Evolutionary conservation across 495 filamentous ascomycete genomes (phyloP).

Genomic region (Trichoderma erinaceum): DNA sequence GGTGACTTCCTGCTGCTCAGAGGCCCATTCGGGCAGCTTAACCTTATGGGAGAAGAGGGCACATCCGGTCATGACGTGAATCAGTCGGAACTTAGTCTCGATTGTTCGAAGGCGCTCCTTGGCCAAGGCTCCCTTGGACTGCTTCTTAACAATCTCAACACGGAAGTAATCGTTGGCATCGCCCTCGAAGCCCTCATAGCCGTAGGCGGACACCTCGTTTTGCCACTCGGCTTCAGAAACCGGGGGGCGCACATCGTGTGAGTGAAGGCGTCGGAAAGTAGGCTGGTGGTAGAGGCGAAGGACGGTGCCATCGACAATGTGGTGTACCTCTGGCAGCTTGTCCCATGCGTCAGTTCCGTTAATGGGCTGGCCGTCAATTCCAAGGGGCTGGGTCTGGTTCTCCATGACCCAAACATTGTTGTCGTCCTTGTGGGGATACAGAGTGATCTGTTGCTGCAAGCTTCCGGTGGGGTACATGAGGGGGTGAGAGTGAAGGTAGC

Average conservation of each 20-base stretch:
- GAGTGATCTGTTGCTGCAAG: slow-evolving; percentile 96
- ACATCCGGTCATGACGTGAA: slow-evolving; percentile 96
- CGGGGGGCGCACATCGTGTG: slow-evolving; percentile 94
- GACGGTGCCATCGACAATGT: slow-evolving; percentile 72
- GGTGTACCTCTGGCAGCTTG: slow-evolving; percentile 54
- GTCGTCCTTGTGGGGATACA: slow-evolving; percentile 98
- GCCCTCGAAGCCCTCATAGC: slow-evolving; percentile 92
- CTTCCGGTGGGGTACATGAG: slow-evolving; percentile 97
- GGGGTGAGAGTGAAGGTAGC: slow-evolving; percentile 91
- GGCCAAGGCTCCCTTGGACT: slow-evolving; percentile 73
- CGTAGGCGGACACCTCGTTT: slow-evolving; percentile 95
- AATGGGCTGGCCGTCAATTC: slow-evolving; percentile 64
- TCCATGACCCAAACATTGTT: slow-evolving; percentile 93
- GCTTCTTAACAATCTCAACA: slow-evolving; percentile 84
- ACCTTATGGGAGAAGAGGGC: slow-evolving; percentile 97
- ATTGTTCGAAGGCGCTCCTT: slow-evolving; percentile 88
- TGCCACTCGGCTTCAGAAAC: slow-evolving; percentile 98
- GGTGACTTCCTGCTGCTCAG: slow-evolving; percentile 95
- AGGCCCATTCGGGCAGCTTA: slow-evolving; percentile 95
- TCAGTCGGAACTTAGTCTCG: slow-evolving; percentile 89
- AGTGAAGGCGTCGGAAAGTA: slow-evolving; percentile 86
- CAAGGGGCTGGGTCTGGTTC: slow-evolving; percentile 89
- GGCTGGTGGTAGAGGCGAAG: slow-evolving; percentile 76
- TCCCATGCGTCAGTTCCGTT: slow-evolving; percentile 82
- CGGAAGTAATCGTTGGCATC: slow-evolving; percentile 96